phyloP scores from a whole-genome alignment of 805 yeast genomes.

The Candida stauntonica region DNA sequence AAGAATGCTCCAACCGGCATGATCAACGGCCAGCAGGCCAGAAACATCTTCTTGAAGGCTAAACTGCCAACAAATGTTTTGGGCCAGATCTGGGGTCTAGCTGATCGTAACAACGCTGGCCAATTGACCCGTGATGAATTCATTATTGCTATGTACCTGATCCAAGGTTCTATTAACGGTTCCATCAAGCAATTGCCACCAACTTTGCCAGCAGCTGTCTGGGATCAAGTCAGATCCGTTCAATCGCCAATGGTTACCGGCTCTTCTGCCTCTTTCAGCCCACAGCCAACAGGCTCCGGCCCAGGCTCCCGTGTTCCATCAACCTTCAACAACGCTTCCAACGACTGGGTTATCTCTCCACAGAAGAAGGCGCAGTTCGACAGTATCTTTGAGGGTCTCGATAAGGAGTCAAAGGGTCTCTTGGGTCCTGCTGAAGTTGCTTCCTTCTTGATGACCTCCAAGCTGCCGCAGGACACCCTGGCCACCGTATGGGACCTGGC shows the following conservation, averaged over 20 bases:
- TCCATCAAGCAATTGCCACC: conserved; percentile 54
- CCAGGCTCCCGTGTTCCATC: conserved; percentile 34
- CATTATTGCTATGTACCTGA: conserved; percentile 90
- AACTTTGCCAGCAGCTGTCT: conserved; percentile 38
- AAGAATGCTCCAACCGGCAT: conserved; percentile 54
- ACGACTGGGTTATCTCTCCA: conserved; percentile 65
- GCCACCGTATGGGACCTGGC: conserved; percentile 95
- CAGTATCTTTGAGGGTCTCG: conserved; percentile 72
- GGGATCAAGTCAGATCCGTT: conserved; percentile 32
- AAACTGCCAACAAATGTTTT: conserved; percentile 70
- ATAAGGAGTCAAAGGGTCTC: conserved; percentile 55
- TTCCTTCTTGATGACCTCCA: conserved; percentile 82
- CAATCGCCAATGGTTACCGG: conserved; percentile 20
- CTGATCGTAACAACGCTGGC: conserved; percentile 74
- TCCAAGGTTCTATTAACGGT: conserved; percentile 74
- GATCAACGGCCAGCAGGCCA: conserved; percentile 78
- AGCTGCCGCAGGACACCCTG: conserved; percentile 74
- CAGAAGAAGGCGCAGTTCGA: conserved; percentile 76
- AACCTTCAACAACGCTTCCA: conserved; percentile 33
- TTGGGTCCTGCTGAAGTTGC: conserved; percentile 82
- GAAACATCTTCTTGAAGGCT: conserved; percentile 85
- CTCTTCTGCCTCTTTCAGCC: conserved; percentile 14
- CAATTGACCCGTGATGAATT: conserved; percentile 70
- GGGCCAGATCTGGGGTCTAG: conserved; percentile 86
- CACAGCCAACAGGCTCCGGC: conserved; percentile 22